Conservation (phyloP, 768 basidiomycete genomes). For the Suillus clintonianus region DNA sequence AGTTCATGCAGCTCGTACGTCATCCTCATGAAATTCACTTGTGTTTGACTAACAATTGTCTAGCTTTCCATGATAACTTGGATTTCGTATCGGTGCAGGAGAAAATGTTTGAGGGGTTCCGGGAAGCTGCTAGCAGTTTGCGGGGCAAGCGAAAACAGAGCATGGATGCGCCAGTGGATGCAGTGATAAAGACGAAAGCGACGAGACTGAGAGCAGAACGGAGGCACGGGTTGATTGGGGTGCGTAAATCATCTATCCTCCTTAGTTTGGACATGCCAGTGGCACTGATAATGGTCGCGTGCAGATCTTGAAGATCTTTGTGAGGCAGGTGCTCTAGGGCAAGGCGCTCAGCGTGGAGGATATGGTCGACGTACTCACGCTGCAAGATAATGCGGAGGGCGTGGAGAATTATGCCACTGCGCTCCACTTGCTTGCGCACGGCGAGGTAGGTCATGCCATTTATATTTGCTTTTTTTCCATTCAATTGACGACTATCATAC, state of each 20-base stretch:
- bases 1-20: constrained; percentile 81
- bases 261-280: not conserved
- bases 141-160: constrained; percentile 61
- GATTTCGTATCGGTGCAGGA: constrained; percentile 89
- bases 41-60: constrained; percentile 7
- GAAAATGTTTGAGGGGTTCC: constrained; percentile 64
- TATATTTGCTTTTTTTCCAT: not conserved
- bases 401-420: constrained; percentile 70
- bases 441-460: constrained; percentile 43
- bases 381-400: constrained; percentile 73
- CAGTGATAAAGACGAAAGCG: constrained; percentile 58
- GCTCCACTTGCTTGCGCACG: constrained; percentile 60
- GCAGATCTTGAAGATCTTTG: constrained; percentile 71
- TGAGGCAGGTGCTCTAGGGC: constrained; percentile 72
- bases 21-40: not conserved
- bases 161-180: constrained; percentile 68
- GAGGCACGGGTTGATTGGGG: constrained; percentile 50
- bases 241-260: constrained; percentile 11
- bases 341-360: constrained; percentile 77
- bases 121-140: constrained; percentile 42
- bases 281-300: not conserved
- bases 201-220: constrained; percentile 38
- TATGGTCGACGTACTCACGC: constrained; percentile 76
- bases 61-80: constrained; percentile 84
- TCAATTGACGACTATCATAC: not conserved